Conservation (phyloP, 148 eudicot species). For the Tetragonia tetragonoides region DNA sequence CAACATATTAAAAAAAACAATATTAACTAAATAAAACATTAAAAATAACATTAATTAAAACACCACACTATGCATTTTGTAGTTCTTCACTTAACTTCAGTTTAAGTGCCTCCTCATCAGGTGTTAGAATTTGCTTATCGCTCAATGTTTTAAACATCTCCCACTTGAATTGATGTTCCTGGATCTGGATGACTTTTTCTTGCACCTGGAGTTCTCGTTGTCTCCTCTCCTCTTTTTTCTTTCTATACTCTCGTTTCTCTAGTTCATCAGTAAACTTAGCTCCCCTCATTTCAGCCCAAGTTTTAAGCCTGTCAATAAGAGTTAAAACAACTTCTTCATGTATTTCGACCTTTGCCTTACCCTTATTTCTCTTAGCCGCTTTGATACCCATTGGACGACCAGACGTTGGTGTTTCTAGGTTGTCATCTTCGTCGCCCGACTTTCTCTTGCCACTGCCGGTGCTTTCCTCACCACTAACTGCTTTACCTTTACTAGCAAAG, state of each 20-base stretch:
- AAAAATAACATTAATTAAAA: no score
- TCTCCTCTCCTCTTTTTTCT: not conserved
- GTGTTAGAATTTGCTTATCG: no score
- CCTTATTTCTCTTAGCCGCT: not conserved
- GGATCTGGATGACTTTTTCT: not conserved
- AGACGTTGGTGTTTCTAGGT: not conserved
- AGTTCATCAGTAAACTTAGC: not conserved
- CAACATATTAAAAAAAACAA: no score
- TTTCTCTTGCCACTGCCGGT: not conserved
- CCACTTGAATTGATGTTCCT: not conserved
- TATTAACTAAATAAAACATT: no score
- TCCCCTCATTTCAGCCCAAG: not conserved
- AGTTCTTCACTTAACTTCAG: no score
- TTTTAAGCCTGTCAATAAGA: not conserved
- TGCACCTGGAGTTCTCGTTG: not conserved
- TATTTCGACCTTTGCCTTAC: not conserved
- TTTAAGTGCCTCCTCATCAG: no score
- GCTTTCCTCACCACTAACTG: not conserved
- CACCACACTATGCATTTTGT: no score
- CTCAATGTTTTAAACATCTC: no score
- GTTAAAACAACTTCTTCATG: not conserved
- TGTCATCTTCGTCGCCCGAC: not conserved
- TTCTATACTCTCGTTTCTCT: not conserved
- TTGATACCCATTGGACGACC: not conserved
- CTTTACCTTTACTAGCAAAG: not conserved